Conservation (phyloP, 805 yeast genomes). For the Lipomyces mesembrius region DNA sequence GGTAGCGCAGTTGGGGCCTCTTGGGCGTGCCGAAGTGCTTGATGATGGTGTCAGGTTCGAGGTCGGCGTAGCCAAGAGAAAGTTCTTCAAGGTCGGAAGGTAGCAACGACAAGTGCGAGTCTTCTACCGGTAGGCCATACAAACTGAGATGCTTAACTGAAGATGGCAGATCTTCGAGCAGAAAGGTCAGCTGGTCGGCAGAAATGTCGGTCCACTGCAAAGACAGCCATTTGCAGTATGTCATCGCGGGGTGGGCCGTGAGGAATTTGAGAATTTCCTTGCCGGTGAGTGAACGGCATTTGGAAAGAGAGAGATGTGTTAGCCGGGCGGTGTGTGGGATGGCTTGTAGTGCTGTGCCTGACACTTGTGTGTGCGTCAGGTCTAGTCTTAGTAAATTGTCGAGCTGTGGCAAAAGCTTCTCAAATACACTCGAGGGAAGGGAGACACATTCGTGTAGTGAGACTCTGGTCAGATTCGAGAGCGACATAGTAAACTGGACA, state of each 20-base stretch:
- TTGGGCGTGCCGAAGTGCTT: slow-evolving; percentile 37
- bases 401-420: slow-evolving; percentile 61
- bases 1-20: slow-evolving; percentile 52
- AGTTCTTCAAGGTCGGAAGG: slow-evolving; percentile 42
- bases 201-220: slow-evolving; percentile 62
- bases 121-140: slow-evolving; percentile 66
- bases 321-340: slow-evolving; percentile 63
- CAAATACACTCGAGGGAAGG: slow-evolving; percentile 61
- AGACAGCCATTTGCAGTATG: slow-evolving; percentile 58
- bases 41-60: slow-evolving; percentile 41
- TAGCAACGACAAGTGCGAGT: slow-evolving; percentile 45
- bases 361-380: slow-evolving; percentile 78
- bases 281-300: slow-evolving; percentile 52
- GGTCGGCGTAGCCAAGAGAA: slow-evolving; percentile 44
- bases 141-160: slow-evolving; percentile 58
- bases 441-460: slow-evolving; percentile 91
- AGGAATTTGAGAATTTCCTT: slow-evolving; percentile 72
- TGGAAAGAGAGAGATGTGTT: slow-evolving; percentile 68
- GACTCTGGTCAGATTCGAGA: slow-evolving; percentile 51
- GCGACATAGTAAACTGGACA: slow-evolving; percentile 37
- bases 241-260: slow-evolving; percentile 66
- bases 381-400: slow-evolving; percentile 68
- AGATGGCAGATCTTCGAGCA: slow-evolving; percentile 50
- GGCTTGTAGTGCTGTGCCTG: slow-evolving; percentile 60
- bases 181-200: slow-evolving; percentile 56